Conservation (phyloP, 2,329 filamentous ascomycete genomes). For the Pseudogymnoascus sp. region DNA sequence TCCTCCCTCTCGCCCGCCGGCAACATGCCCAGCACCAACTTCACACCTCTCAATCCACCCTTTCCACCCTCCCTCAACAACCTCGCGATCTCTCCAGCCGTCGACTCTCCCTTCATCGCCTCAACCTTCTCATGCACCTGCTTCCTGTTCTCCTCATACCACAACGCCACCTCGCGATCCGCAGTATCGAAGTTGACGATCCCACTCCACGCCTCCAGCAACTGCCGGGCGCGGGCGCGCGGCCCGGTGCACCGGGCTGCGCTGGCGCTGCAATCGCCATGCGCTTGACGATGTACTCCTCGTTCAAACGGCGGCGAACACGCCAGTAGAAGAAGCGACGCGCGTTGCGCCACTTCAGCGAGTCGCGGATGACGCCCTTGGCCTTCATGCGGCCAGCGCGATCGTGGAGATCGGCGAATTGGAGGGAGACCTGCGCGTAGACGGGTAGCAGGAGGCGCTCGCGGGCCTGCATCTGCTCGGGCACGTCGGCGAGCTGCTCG, state of each 20-base stretch:
- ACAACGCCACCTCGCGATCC: conserved; percentile 78
- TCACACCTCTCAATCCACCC: conserved; percentile 74
- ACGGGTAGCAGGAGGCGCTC: conserved; percentile 88
- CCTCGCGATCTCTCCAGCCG: conserved; percentile 63
- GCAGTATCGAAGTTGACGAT: conserved; percentile 70
- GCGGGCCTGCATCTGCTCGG: conserved; percentile 74
- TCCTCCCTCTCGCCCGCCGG: conserved; percentile 78
- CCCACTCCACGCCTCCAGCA: conserved; percentile 76
- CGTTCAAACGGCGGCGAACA: conserved; percentile 89
- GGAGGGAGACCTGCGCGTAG: conserved; percentile 89
- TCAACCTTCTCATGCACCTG: conserved; percentile 78
- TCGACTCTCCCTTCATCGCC: conserved; percentile 67
- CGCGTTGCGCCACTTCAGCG: conserved; percentile 79
- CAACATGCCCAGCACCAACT: conserved; percentile 78
- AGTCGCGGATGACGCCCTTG: conserved; percentile 84
- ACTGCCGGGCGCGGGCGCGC: conserved; percentile 63
- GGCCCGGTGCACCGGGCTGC: conserved; percentile 42
- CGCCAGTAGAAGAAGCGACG: conserved; percentile 99
- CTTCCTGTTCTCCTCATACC: conserved; percentile 95
- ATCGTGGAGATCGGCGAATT: conserved; percentile 96
- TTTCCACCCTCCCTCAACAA: conserved; percentile 60
- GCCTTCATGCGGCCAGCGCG: conserved; percentile 96
- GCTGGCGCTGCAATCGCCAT: conserved; percentile 49
- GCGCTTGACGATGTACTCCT: conserved; percentile 93
- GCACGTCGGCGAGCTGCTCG: conserved; percentile 72